Percentiles rank a stretch among this genome's conserved stretches.
Evolutionary conservation across 2,329 filamentous ascomycete species (phyloP).

Genomic region (Zymoseptoria pseudotritici): DNA sequence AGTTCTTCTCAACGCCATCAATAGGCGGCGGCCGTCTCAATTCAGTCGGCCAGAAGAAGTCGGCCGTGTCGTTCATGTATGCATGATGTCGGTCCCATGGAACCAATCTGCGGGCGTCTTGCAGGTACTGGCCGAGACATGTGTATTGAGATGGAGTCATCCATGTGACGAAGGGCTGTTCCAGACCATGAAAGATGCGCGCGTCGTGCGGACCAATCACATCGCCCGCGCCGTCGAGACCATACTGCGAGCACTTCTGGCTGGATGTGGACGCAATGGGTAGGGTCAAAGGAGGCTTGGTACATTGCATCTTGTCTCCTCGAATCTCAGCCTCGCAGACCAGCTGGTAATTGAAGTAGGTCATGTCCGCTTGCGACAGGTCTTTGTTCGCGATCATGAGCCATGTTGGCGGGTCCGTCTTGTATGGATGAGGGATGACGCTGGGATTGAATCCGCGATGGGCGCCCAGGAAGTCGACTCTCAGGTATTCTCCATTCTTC

Average conservation of each 20-base stretch:
- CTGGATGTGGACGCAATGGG: slow-evolving; percentile 4
- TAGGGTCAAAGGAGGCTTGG: neutral
- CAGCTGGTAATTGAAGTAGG: slow-evolving; percentile 1
- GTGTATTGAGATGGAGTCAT: slow-evolving; percentile 47
- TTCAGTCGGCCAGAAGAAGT: slow-evolving; percentile 41
- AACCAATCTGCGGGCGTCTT: slow-evolving; percentile 45
- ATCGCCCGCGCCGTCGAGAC: neutral
- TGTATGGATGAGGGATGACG: slow-evolving; percentile 6
- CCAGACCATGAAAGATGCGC: slow-evolving; percentile 48
- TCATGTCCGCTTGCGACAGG: neutral
- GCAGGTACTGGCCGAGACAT: slow-evolving; percentile 51
- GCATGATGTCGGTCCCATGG: slow-evolving; percentile 22
- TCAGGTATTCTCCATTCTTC: slow-evolving; percentile 2
- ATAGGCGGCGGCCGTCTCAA: slow-evolving; percentile 43
- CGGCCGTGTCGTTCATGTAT: neutral
- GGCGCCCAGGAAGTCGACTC: slow-evolving; percentile 1
- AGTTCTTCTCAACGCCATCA: slow-evolving; percentile 50
- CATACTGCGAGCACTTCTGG: neutral
- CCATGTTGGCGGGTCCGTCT: slow-evolving; percentile 2
- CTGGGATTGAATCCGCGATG: slow-evolving; percentile 5
- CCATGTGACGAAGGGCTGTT: slow-evolving; percentile 43
- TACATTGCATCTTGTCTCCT: slow-evolving; percentile 6
- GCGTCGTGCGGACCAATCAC: slow-evolving; percentile 48
- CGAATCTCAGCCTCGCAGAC: slow-evolving; percentile 4
- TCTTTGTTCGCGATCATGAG: slow-evolving; percentile 6